A percentile compares a stretch with the other conserved stretches of the same genome.
Conservation (phyloP, 1,284 basidiomycete species). For the Ganoderma leucocontextum region DNA sequence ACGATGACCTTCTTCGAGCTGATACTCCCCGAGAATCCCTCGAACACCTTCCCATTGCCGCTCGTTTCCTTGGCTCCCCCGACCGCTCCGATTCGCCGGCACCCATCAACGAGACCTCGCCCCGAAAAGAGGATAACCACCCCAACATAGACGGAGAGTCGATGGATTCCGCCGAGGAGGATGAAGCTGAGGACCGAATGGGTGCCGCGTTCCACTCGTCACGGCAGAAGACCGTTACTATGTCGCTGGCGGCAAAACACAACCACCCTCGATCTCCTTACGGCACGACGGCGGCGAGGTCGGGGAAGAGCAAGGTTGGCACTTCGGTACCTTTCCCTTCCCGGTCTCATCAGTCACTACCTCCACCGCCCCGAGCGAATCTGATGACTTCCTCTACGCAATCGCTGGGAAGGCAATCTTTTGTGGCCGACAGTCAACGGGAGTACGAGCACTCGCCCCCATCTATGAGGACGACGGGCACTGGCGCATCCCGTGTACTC, state of each 20-base stretch:
- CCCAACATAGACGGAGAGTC: conserved; percentile 79
- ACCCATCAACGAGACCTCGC: conserved; percentile 40
- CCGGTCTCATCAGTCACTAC: conserved; percentile 82
- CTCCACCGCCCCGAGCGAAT: conserved; percentile 67
- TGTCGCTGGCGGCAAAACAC: conserved; percentile 57
- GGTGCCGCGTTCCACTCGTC: conserved; percentile 55
- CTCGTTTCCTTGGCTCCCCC: conserved; percentile 84
- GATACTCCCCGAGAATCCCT: conserved; percentile 73
- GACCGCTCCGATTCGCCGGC: conserved; percentile 57
- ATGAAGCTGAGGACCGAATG: conserved; percentile 63
- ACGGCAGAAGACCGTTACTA: conserved; percentile 44
- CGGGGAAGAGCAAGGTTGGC: conserved; percentile 48
- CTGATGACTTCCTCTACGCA: conserved; percentile 67
- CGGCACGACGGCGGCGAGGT: conserved; percentile 55
- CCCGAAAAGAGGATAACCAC: conserved; percentile 50
- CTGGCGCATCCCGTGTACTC: conserved; percentile 59
- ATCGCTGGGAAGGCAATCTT: conserved; percentile 71
- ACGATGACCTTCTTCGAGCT: conserved; percentile 62
- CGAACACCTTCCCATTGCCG: conserved; percentile 89
- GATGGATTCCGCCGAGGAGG: conserved; percentile 75
- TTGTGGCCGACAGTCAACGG: conserved; percentile 51
- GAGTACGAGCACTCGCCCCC: conserved; percentile 47
- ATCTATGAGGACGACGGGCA: conserved; percentile 45
- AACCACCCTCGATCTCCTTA: conserved; percentile 83
- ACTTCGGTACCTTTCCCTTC: conserved; percentile 75